Conservation (phyloP, 2,329 filamentous ascomycete species). For the Cadophora luteo-olivacea region DNA sequence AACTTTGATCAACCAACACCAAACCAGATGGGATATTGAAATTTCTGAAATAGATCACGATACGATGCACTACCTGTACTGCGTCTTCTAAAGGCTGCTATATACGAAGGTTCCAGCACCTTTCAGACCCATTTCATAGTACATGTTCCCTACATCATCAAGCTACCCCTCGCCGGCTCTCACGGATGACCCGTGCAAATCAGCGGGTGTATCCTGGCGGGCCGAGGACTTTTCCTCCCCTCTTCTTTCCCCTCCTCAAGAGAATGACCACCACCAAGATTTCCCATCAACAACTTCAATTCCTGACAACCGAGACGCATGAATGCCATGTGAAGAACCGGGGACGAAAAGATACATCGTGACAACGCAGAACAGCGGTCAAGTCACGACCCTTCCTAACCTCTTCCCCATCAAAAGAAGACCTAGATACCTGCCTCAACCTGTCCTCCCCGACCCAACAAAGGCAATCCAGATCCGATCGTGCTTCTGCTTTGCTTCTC, state of each 20-base stretch:
- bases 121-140: background rate
- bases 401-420: background rate
- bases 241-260: background rate
- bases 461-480: conserved; percentile 11
- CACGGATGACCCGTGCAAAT: conserved; percentile 6
- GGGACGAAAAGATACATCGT: conserved; percentile 7
- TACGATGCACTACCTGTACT: background rate
- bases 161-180: conserved; percentile 2
- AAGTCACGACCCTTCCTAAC: conserved; percentile 32
- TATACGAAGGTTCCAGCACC: background rate
- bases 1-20: background rate
- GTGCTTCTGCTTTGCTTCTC: background rate
- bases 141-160: background rate
- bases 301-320: conserved; percentile 13
- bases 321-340: conserved; percentile 23
- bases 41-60: background rate
- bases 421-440: background rate
- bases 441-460: background rate
- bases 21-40: background rate
- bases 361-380: conserved; percentile 38
- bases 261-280: conserved; percentile 1
- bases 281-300: background rate
- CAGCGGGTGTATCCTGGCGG: conserved; percentile 15
- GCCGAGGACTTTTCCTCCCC: conserved; percentile 18
- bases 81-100: background rate